These are phyloP conservation scores for Metarhizium anisopliae DNA, from an alignment of 2,329 filamentous ascomycete genomes.

Conservation along the genomic window DNA sequence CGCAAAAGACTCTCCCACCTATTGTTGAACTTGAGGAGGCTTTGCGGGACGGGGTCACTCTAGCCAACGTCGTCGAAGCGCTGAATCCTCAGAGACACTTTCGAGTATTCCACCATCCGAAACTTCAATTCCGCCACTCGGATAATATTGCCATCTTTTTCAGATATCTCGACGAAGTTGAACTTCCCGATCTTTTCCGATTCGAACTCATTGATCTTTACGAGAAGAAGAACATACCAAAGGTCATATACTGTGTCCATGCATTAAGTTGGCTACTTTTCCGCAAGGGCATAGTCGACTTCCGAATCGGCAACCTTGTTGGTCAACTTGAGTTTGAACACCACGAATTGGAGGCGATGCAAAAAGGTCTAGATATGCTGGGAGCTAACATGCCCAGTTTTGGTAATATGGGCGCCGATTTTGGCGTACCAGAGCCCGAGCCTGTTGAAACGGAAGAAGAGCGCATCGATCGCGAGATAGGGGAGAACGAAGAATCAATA, in stretches of 20 bases:
- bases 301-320: conserved; percentile 92
- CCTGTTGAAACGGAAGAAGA: conserved; percentile 87
- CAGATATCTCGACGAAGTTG: conserved; percentile 81
- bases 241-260: conserved; percentile 98
- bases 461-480: conserved; percentile 70
- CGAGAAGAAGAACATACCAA: conserved; percentile 99
- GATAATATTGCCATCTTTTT: conserved; percentile 98
- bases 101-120: conserved; percentile 77
- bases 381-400: conserved; percentile 96
- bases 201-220: conserved; percentile 97
- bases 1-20: conserved; percentile 74
- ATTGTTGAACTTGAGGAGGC: conserved; percentile 93
- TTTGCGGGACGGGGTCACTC: conserved; percentile 81
- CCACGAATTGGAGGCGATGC: conserved; percentile 92
- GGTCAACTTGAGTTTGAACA: conserved; percentile 96
- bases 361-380: conserved; percentile 92
- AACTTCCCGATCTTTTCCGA: conserved; percentile 88
- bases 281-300: conserved; percentile 88
- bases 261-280: conserved; percentile 96
- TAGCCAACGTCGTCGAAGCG: conserved; percentile 88
- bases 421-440: conserved; percentile 70
- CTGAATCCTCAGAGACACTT: conserved; percentile 68
- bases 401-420: conserved; percentile 92
- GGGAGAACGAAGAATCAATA: conserved; percentile 63
- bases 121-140: conserved; percentile 87